Percentiles rank a stretch among this genome's conserved stretches.
These are phyloP conservation scores for Choanephora cucurbitarum DNA, from an alignment of 371 early-diverging fungal genomes.

Conservation along the genomic window DNA sequence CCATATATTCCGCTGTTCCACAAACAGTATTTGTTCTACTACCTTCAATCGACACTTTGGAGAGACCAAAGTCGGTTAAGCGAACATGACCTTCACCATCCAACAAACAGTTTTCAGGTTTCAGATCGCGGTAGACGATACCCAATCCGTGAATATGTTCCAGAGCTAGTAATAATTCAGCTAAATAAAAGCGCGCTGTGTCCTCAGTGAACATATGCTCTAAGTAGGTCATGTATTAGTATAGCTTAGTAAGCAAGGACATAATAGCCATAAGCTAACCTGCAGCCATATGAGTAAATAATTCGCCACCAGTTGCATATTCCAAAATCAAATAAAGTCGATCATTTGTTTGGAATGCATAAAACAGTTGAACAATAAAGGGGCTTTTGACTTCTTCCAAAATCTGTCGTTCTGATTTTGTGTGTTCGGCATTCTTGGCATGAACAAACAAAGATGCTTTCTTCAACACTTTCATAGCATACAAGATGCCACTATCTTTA, in stretches of 20 bases:
- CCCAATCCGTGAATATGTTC: slow-evolving; percentile 85
- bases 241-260: too few species aligned
- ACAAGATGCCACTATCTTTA: slow-evolving; percentile 52
- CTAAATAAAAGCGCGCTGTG: slow-evolving; percentile 79
- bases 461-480: slow-evolving; percentile 93
- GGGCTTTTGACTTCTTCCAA: slow-evolving; percentile 80
- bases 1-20: slow-evolving; percentile 89
- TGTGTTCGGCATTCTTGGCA: slow-evolving; percentile 70
- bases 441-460: slow-evolving; percentile 81
- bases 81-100: slow-evolving; percentile 80
- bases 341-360: slow-evolving; percentile 90
- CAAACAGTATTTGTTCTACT: slow-evolving; percentile 85
- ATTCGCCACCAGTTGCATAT: slow-evolving; percentile 98
- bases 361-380: slow-evolving; percentile 94
- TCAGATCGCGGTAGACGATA: slow-evolving; percentile 88
- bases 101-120: slow-evolving; percentile 89
- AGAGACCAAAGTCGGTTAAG: slow-evolving; percentile 91
- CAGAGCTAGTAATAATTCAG: slow-evolving; percentile 83
- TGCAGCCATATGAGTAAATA: slow-evolving; percentile 69
- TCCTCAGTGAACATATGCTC: slow-evolving; percentile 81
- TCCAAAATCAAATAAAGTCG: slow-evolving; percentile 95
- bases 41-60: slow-evolving; percentile 71
- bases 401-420: slow-evolving; percentile 76
- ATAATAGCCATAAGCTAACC: slow-evolving; percentile 26
- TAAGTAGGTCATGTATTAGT: slow-evolving; percentile 30